Percentiles rank a stretch among this genome's conserved stretches.
Evolutionary conservation across 1,139 yeast genomes (phyloP).

Genomic region (Cylindricascospora bacillispora): DNA sequence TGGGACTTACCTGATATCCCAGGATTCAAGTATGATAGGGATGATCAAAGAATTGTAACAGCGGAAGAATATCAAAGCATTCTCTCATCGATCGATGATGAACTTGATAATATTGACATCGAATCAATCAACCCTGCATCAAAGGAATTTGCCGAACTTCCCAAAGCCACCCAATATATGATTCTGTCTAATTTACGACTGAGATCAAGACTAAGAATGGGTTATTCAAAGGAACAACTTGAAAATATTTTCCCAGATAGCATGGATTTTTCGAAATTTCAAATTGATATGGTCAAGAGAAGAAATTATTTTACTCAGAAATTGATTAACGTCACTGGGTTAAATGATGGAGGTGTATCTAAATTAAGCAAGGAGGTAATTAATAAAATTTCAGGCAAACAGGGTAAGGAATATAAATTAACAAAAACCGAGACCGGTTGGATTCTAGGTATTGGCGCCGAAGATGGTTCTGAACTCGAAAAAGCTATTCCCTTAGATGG

Average conservation of each 20-base stretch:
- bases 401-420: constrained; percentile 62
- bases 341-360: constrained; percentile 47
- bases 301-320: constrained; percentile 83
- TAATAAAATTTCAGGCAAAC: constrained; percentile 74
- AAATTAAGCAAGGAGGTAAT: constrained; percentile 21
- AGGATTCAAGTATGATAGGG: constrained; percentile 29
- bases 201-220: constrained; percentile 87
- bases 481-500: constrained; percentile 37
- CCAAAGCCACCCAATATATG: constrained; percentile 80
- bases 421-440: constrained; percentile 76
- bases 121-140: constrained; percentile 62
- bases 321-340: constrained; percentile 72
- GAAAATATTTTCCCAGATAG: constrained; percentile 70
- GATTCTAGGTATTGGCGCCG: constrained; percentile 55
- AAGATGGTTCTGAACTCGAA: constrained; percentile 29
- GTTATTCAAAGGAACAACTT: constrained; percentile 77
- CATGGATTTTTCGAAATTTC: constrained; percentile 85
- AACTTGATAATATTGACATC: constrained; percentile 58
- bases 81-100: constrained; percentile 49
- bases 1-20: constrained; percentile 69
- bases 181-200: constrained; percentile 70
- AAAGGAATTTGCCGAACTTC: constrained; percentile 48
- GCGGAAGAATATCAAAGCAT: constrained; percentile 57
- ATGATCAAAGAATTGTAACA: constrained; percentile 65
- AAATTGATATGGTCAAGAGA: constrained; percentile 83